These are phyloP conservation scores for Fonsecaea multimorphosa DNA, from an alignment of 2,329 filamentous ascomycete species.

Conservation along the genomic window DNA sequence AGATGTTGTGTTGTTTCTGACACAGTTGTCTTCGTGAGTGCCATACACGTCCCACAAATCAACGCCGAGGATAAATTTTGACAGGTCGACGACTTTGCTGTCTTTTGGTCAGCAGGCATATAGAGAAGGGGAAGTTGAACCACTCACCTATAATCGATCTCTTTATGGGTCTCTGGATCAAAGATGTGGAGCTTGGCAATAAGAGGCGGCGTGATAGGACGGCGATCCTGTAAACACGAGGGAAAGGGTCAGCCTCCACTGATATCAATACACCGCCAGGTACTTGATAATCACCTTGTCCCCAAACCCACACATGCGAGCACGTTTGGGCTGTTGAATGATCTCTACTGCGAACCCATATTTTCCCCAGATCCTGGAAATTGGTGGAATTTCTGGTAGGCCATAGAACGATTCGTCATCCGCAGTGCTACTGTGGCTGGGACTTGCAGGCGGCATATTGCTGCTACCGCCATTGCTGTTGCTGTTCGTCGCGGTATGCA, in stretches of 20 bases:
- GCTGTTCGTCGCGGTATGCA: slow-evolving; percentile 4
- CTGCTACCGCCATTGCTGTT: slow-evolving; percentile 39
- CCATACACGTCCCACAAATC: slow-evolving; percentile 71
- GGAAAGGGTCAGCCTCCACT: slow-evolving; percentile 14
- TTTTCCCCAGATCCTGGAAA: slow-evolving; percentile 51
- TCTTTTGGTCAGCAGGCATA: slow-evolving; percentile 33
- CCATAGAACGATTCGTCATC: slow-evolving; percentile 30
- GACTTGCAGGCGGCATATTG: slow-evolving; percentile 41
- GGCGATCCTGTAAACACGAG: slow-evolving; percentile 71
- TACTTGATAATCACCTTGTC: slow-evolving; percentile 73
- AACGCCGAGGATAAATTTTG: slow-evolving; percentile 71
- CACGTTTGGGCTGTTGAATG: slow-evolving; percentile 87
- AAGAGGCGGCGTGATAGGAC: slow-evolving; percentile 93
- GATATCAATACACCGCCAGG: neutral
- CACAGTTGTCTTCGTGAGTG: slow-evolving; percentile 69
- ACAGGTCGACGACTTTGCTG: slow-evolving; percentile 69
- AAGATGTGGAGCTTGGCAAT: slow-evolving; percentile 84
- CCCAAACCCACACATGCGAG: slow-evolving; percentile 98
- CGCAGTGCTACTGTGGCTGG: slow-evolving; percentile 44
- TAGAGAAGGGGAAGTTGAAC: slow-evolving; percentile 10
- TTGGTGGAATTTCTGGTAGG: slow-evolving; percentile 46
- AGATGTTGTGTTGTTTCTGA: slow-evolving; percentile 57
- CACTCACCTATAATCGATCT: slow-evolving; percentile 80
- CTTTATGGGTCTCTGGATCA: slow-evolving; percentile 75
- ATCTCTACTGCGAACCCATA: slow-evolving; percentile 70